Base-by-base conservation (phyloP, 306 rosid species). In the Cercis canadensis region DNA sequence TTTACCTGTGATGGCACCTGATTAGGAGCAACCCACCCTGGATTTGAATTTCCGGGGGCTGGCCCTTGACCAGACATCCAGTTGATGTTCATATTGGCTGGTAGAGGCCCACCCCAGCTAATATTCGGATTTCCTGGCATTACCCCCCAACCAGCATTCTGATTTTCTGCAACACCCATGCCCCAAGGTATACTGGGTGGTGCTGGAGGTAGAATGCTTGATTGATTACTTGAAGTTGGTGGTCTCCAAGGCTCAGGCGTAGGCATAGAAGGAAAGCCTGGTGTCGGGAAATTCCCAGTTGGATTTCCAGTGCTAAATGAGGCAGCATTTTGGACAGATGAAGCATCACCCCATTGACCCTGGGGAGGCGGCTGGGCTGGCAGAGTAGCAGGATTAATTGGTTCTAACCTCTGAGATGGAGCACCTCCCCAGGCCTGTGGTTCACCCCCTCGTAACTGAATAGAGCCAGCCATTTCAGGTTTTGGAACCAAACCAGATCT, bases 221-320 rank as follows among this genome's bases (percentile, higher is more conserved):
- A 52, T 54, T 85, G 97, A 78, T 76, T 88, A 73, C 62, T 63
- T 14, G 92, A 76, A 67, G 82, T 73, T 16, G 85, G 84, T 37
- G 95, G 88, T 76, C 96, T 87, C 97, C 97, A 85, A 29, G 83
- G 67, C 70, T 88, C 91, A 9, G 96, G 64, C 44, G 87, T 76
- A 18, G 79, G 81, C 68, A 75, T 80, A 65, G 80, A 74, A 0
- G 81, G 47, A 77, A 82, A 81, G 50, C 84, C 84, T 7, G 82
- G 36, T 0, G 76, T 14, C 15, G 89, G 68, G 41, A 82, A 87
- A 76, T 61, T 84, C 41, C 82, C 87, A 46, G 78, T 68, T 15
- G 82, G 72, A 80, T 78, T 89, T 59, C 89, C 98, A 6, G 83
- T 21, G 76, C 54, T 79, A 79, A 76, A 79, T 5, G 86, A 34